Base-by-base conservation (phyloP, 164 flowering plant genomes). In the Cinnamomum chago region DNA sequence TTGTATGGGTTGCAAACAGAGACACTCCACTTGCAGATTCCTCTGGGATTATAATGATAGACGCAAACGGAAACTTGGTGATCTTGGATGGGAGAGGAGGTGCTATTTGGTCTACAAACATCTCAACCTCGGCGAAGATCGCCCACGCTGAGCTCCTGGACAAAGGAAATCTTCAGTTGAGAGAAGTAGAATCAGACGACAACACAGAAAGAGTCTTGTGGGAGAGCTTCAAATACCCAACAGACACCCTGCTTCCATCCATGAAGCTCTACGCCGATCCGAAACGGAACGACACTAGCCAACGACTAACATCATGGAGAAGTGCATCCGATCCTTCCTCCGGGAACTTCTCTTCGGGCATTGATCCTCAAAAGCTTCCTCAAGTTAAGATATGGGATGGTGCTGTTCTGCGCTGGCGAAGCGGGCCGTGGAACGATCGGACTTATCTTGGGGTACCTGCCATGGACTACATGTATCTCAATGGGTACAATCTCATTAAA, bases 1-100 rank as follows among this genome's bases (percentile, higher is more conserved):
- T 77, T 5, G 86, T 88, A 0, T 90, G 94, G 91, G 88, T 88
- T 0, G 92, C 94, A 2, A 90, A 88, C 83, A 77, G 90, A 77
- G 83, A 82, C 77, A 60, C 6, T 68, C 90, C 94, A 60, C 30
- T 88, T 27, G 68, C 73, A 1, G 80, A 83, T 65, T 77, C 82
- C 30, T 72, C 89, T 0, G 84, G 81, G 17, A 51, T 22, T 14
- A 24, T 87, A 23, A 79, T 68, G 30, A 71, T 88, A 18, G 64
- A 60, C 3, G 67, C 24, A 10, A 68, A 75, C 18, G 84, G 88
- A 17, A 82, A 80, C 68, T 20, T 87, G 5, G 78, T 75, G 14
- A 20, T 70, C 50, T 3, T 50, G 20, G 33, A 70, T 5, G 62
- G 60, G 1, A 13, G 7, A 2, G 28, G 23, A 10, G 20, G 2